Percentiles rank a stretch among this genome's conserved stretches.
These are phyloP conservation scores for Chlamydomonas incerta DNA, from an alignment of 139 green algal genomes.

Conservation along the genomic window DNA sequence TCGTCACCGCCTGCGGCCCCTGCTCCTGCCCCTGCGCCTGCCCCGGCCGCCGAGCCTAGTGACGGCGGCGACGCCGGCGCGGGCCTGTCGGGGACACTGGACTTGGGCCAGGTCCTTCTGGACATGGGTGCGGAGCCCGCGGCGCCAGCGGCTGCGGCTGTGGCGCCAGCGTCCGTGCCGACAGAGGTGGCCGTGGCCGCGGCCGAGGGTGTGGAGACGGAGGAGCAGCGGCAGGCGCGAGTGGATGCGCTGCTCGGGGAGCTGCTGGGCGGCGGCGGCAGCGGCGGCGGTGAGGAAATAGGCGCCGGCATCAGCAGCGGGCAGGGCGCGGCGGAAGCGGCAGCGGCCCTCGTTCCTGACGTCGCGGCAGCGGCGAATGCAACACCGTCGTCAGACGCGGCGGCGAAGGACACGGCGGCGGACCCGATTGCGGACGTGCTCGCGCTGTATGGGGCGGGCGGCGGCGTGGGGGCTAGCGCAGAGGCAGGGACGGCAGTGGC, in stretches of 20 bases:
- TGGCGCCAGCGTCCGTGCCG: background rate
- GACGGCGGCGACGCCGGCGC: background rate
- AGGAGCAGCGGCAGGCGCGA: slow-evolving; percentile 27
- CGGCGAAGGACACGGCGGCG: too few species aligned
- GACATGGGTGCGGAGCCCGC: background rate
- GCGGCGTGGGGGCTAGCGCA: too few species aligned
- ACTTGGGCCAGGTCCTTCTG: too few species aligned
- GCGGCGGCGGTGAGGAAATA: background rate
- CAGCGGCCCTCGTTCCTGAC: too few species aligned
- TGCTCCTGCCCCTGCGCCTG: background rate
- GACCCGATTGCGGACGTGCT: too few species aligned
- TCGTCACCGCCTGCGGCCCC: background rate
- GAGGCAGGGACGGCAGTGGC: too few species aligned
- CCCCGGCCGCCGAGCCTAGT: background rate
- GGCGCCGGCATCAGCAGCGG: background rate
- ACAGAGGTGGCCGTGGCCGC: background rate
- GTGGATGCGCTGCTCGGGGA: slow-evolving; percentile 28
- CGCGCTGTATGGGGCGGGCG: too few species aligned
- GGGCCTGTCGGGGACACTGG: background rate
- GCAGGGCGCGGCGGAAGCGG: too few species aligned
- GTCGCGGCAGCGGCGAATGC: too few species aligned
- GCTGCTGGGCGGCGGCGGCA: background rate
- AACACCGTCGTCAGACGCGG: too few species aligned
- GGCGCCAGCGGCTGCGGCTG: background rate
- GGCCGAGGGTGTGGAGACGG: background rate